A percentile compares a stretch with the other conserved stretches of the same genome.
Evolutionary conservation across 2,329 filamentous ascomycete species (phyloP).

Genomic region (Paraphoma chrysanthemicola): DNA sequence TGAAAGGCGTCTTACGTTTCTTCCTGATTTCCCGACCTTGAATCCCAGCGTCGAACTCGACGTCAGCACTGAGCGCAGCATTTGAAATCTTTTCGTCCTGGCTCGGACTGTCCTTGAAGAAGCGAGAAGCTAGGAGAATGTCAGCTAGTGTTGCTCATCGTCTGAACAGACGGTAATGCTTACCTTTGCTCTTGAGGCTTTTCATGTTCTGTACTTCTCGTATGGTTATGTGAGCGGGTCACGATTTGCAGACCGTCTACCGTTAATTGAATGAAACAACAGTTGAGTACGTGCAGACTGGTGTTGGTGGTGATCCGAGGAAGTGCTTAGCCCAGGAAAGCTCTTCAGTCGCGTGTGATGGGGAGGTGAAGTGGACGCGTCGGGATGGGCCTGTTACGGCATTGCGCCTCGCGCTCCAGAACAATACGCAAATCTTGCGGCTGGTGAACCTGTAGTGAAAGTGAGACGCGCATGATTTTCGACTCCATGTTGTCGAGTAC

Average conservation of each 20-base stretch:
- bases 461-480: background rate
- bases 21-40: slow-evolving; percentile 10
- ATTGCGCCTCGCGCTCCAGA: background rate
- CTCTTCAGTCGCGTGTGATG: background rate
- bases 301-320: background rate
- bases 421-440: background rate
- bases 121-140: slow-evolving; percentile 20
- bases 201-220: slow-evolving; percentile 16
- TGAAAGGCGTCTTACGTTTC: slow-evolving; percentile 17
- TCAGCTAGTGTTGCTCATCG: background rate
- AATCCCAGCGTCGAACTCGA: slow-evolving; percentile 24
- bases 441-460: background rate
- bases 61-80: background rate
- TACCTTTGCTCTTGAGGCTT: slow-evolving; percentile 27
- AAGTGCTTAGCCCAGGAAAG: no score
- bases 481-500: background rate
- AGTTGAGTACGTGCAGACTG: background rate
- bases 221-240: background rate
- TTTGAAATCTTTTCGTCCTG: slow-evolving; percentile 24
- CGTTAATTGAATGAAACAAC: no score
- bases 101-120: slow-evolving; percentile 23
- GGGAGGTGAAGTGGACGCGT: background rate
- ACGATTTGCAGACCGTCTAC: background rate
- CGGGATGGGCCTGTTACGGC: background rate
- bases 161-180: background rate